Base-by-base conservation (phyloP, 176 grass and related monocot genomes). In the Eleusine indica region DNA sequence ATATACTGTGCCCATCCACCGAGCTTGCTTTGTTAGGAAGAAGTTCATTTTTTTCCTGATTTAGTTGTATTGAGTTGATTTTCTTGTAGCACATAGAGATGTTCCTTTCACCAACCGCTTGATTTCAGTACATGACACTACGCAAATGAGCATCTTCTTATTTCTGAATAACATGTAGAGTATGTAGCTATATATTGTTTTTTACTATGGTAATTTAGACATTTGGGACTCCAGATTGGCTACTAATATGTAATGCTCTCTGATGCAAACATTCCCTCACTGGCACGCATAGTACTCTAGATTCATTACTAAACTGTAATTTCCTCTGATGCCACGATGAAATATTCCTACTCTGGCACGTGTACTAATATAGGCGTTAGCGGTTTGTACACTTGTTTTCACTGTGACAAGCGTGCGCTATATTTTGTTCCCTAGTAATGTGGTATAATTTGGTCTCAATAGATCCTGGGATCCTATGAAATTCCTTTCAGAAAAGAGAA, bases 381-480 rank as follows among this genome's bases (percentile, higher is more conserved):
- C 19, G 7, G 1, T 63, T 63, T 63, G 60, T 28, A 63, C 60
- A 63, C 13, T 61, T 63, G 60, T 3, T 22, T 29, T 3, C 10
- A 63, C 60, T 29, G 22, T 63, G 22, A 8, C 22, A 29, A 28
- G 60, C 2, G 60, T 63, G 22, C 22, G 29, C 9, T 13, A 28
- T 29, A n/a, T 63, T 9, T 12, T 63, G 22, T 63, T 63, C 60
- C 60, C n/a, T 10, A 13, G 60, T 29, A 63, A 62, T 28, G 9
- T 62, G 2, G 28, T 10, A 61, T 39, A 42, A 42, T 21, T 29
- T 5, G 37, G 64, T 47, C 16, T 28, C 42, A 48, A 25, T 69
- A 37, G n/a, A 39, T 81, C 49, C 7, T 35, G 8, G 58, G 57
- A 54, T 87, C 54, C 39, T 82, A 11, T 77, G 32, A 83, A 30